phyloP scores from a whole-genome alignment of 1,284 basidiomycete species.

The Agaricales sp. region DNA sequence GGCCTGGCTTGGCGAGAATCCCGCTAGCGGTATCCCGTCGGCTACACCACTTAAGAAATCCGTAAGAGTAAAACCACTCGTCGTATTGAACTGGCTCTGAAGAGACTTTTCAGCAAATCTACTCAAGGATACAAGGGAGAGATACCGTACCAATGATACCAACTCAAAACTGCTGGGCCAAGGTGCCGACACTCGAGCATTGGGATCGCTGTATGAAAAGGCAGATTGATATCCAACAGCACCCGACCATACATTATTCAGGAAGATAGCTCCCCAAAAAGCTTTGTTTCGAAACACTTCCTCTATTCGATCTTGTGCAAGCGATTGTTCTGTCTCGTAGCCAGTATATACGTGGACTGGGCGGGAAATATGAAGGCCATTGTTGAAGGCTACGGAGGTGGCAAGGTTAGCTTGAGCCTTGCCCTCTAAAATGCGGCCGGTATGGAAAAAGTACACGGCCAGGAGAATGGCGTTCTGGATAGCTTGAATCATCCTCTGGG shows the following conservation, averaged over 20 bases:
- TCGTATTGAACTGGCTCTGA: not conserved
- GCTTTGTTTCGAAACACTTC: not conserved
- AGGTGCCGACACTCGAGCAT: not conserved
- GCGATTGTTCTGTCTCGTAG: not conserved
- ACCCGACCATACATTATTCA: not conserved
- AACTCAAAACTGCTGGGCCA: too few relatives aligned
- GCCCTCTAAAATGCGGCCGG: not conserved
- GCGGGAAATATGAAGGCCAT: not conserved
- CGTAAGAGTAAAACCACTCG: not conserved
- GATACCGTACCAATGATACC: too few relatives aligned
- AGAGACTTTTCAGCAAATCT: not conserved
- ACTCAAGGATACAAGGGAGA: too few relatives aligned
- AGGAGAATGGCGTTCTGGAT: not conserved
- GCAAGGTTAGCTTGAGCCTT: not conserved
- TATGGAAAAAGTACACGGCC: not conserved
- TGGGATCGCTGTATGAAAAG: not conserved
- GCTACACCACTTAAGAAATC: not conserved
- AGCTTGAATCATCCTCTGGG: not conserved
- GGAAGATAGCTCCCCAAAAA: not conserved
- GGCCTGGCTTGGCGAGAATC: too few relatives aligned
- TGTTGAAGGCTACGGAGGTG: not conserved
- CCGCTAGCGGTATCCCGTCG: too few relatives aligned
- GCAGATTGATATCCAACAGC: not conserved
- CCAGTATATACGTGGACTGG: not conserved
- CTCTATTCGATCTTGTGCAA: not conserved